Conservation (phyloP, 345 rosid genomes). For the Syzygium aromaticum region DNA sequence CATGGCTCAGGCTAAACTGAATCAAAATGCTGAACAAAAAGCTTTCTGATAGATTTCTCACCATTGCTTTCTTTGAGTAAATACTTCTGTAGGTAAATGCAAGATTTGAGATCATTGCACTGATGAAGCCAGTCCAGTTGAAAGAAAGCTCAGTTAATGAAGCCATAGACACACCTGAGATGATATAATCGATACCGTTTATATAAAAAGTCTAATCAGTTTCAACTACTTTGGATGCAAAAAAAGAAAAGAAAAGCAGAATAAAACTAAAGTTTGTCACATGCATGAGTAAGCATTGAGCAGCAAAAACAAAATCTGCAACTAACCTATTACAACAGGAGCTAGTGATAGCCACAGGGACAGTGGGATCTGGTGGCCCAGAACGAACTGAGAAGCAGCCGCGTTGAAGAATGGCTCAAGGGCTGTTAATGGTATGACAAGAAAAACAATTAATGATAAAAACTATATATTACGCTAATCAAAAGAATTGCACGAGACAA, state of each 20-base stretch:
- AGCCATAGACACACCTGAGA: constrained; percentile 81
- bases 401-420: constrained; percentile 99
- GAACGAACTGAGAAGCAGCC: constrained; percentile 83
- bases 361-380: constrained; percentile 78
- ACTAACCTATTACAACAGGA: constrained; percentile 82
- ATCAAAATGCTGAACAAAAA: not conserved
- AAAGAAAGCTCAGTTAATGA: constrained; percentile 89
- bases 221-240: not conserved
- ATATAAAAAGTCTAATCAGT: not conserved
- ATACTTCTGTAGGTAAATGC: constrained; percentile 95
- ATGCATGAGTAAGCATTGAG: not conserved
- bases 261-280: not conserved
- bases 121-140: constrained; percentile 93
- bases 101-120: constrained; percentile 95
- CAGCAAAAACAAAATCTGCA: not conserved
- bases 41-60: constrained; percentile 7
- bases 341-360: constrained; percentile 85
- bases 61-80: constrained; percentile 98
- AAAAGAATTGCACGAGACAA: not conserved
- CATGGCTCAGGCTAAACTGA: not conserved
- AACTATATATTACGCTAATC: not conserved
- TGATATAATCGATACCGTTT: not conserved
- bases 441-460: not conserved
- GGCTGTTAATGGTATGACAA: constrained; percentile 28
- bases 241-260: not conserved